Evolutionary conservation across 768 basidiomycete genomes (phyloP).

Genomic region (Lentinus tigrinus): DNA sequence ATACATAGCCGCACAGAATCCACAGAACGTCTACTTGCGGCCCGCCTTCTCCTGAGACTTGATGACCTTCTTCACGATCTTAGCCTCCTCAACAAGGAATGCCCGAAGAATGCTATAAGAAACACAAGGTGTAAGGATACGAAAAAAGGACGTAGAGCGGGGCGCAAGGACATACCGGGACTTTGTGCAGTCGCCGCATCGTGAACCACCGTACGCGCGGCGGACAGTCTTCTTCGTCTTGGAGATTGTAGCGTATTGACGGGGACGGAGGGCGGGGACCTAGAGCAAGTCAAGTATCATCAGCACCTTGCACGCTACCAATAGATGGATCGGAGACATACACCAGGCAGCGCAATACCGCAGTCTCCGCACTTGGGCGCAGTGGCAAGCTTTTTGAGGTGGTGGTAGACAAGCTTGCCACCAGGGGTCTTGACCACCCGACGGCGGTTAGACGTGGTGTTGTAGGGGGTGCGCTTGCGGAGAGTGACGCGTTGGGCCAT

Average conservation of each 20-base stretch:
- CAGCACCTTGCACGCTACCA: background rate
- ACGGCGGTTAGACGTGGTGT: constrained; percentile 95
- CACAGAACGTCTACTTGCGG: constrained; percentile 26
- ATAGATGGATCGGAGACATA: constrained; percentile 42
- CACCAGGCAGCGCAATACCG: constrained; percentile 89
- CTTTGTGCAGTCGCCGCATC: constrained; percentile 95
- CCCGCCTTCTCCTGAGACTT: constrained; percentile 72
- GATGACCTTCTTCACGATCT: constrained; percentile 99
- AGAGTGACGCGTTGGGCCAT: constrained; percentile 99
- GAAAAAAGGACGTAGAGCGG: too few species aligned
- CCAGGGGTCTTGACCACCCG: constrained; percentile 98
- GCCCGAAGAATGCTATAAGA: constrained; percentile 85
- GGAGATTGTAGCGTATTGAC: constrained; percentile 92
- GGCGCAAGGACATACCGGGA: constrained; percentile 77
- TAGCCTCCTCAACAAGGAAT: constrained; percentile 99
- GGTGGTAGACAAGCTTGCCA: constrained; percentile 97
- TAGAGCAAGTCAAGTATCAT: constrained; percentile 30
- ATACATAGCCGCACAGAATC: constrained; percentile 11
- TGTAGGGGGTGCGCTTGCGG: constrained; percentile 97
- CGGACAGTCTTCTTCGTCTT: constrained; percentile 97
- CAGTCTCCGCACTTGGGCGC: constrained; percentile 99
- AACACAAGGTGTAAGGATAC: background rate
- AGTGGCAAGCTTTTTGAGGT: constrained; percentile 90
- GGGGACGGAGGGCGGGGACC: constrained; percentile 95
- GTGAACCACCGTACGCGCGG: constrained; percentile 95